Evolutionary conservation across 495 filamentous ascomycete species (phyloP).

Genomic region (Penicillium simplicissimum): DNA sequence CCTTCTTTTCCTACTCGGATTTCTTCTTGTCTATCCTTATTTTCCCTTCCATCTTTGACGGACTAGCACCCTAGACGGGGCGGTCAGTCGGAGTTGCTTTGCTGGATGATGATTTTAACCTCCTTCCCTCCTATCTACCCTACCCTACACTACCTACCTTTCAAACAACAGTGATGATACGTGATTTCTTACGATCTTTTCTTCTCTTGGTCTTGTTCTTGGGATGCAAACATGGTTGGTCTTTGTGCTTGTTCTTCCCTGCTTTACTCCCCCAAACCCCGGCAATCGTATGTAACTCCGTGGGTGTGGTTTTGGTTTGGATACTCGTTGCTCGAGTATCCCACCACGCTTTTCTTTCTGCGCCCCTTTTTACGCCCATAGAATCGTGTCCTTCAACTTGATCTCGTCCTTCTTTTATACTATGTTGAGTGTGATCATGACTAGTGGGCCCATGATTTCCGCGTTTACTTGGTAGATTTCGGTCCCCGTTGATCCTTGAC

Average conservation of each 20-base stretch:
- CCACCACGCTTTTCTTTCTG: neutral
- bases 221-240: conserved; percentile 20
- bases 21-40: neutral
- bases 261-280: neutral
- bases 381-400: neutral
- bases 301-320: neutral
- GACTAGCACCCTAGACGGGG: conserved; percentile 18
- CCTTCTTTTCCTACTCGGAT: neutral
- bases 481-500: neutral
- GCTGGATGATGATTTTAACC: neutral
- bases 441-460: neutral
- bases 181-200: conserved; percentile 28
- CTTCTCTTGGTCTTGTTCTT: conserved; percentile 10
- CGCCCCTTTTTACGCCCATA: conserved; percentile 1
- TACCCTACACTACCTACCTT: neutral
- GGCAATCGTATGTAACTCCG: neutral
- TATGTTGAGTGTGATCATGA: neutral
- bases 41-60: conserved; percentile 1
- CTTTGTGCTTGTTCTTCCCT: conserved; percentile 5
- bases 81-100: conserved; percentile 13
- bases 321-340: neutral
- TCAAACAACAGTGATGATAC: conserved; percentile 11
- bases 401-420: neutral
- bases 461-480: neutral
- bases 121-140: neutral